Evolutionary conservation across 1,284 basidiomycete species (phyloP).

Genomic region (Thelephora terrestris): DNA sequence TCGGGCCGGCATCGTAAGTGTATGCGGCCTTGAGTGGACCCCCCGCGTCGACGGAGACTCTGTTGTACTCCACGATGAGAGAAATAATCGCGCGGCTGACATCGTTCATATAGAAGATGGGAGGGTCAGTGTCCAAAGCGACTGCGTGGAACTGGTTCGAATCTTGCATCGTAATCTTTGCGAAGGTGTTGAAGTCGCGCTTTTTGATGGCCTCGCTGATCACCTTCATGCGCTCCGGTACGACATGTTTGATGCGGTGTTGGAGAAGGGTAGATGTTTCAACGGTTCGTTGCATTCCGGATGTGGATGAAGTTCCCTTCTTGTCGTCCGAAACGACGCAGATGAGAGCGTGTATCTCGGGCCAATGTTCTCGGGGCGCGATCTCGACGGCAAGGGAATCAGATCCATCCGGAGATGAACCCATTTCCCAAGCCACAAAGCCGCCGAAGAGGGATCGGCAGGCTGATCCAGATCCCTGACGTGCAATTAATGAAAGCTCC

Average conservation of each 20-base stretch:
- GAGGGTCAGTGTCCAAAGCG: conserved; percentile 92
- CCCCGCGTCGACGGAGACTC: conserved; percentile 56
- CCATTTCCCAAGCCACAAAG: conserved; percentile 94
- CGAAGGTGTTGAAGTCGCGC: conserved; percentile 85
- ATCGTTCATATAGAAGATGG: conserved; percentile 99
- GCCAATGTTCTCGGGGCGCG: conserved; percentile 85
- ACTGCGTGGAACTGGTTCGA: conserved; percentile 99
- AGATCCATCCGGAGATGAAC: conserved; percentile 55
- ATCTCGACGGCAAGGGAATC: conserved; percentile 89
- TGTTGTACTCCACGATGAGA: conserved; percentile 89
- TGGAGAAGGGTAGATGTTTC: conserved; percentile 85
- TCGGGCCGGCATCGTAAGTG: conserved; percentile 97
- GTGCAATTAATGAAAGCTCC: conserved; percentile 85
- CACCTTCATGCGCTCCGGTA: conserved; percentile 78
- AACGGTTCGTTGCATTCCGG: conserved; percentile 96
- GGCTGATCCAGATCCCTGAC: conserved; percentile 95
- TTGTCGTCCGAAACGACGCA: conserved; percentile 96
- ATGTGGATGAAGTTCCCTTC: conserved; percentile 92
- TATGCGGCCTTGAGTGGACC: conserved; percentile 81
- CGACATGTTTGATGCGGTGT: conserved; percentile 82
- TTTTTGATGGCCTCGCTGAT: conserved; percentile 76
- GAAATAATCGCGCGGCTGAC: conserved; percentile 81
- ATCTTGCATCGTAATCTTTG: conserved; percentile 90
- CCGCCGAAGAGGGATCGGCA: conserved; percentile 97
- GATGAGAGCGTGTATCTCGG: conserved; percentile 93